A percentile compares a stretch with the other conserved stretches of the same genome.
These are phyloP conservation scores for Cladorrhinum sp. DNA, from an alignment of 2,329 filamentous ascomycete genomes.

Conservation along the genomic window DNA sequence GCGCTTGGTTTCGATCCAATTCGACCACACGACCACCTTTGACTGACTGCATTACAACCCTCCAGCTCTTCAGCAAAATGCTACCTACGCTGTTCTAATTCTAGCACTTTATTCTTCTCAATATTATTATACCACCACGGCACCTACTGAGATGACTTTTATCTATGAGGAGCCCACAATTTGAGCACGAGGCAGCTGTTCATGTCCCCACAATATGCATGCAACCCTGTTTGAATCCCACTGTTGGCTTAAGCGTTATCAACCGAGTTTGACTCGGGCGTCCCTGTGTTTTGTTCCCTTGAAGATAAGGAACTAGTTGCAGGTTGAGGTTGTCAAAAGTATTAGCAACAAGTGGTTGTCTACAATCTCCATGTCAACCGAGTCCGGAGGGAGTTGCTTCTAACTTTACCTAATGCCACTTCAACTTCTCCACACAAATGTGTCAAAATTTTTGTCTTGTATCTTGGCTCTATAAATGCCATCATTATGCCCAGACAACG, in stretches of 20 bases:
- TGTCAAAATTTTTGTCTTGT: not conserved
- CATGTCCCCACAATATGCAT: not conserved
- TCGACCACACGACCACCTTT: not conserved
- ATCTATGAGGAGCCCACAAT: not conserved
- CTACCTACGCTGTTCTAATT: not conserved
- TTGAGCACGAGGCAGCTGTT: not conserved
- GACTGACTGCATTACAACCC: not conserved
- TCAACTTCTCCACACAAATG: not conserved
- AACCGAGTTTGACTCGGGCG: not conserved
- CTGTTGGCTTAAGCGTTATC: not conserved
- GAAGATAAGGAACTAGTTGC: not conserved
- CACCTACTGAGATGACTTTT: not conserved
- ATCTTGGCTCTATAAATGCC: not conserved
- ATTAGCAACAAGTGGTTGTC: not conserved
- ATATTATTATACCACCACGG: not conserved
- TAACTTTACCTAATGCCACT: not conserved
- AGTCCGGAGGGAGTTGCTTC: not conserved
- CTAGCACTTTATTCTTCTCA: not conserved
- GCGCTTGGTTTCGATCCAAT: not conserved
- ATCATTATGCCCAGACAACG: not conserved
- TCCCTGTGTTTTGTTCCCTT: not conserved
- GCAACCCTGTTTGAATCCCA: not conserved
- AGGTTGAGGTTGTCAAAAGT: not conserved
- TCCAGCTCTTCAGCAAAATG: not conserved
- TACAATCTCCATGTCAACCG: not conserved